phyloP scores from a whole-genome alignment of 495 filamentous ascomycete species.

The Penicillium egyptiacum region DNA sequence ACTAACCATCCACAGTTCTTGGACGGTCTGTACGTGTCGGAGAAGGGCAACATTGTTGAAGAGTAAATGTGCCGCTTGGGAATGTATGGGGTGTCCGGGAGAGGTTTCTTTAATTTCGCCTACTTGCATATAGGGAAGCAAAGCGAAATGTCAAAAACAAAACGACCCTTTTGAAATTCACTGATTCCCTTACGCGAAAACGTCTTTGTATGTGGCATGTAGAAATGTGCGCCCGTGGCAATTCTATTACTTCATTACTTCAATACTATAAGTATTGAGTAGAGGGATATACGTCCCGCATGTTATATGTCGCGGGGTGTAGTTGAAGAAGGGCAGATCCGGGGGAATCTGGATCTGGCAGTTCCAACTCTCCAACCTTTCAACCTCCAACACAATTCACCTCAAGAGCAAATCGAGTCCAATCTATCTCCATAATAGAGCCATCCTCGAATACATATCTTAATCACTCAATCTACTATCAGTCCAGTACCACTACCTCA shows the following conservation, averaged over 20 bases:
- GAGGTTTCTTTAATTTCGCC: slow-evolving; percentile 47
- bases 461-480: not conserved
- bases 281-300: not conserved
- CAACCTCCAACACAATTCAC: not conserved
- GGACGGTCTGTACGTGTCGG: slow-evolving; percentile 98
- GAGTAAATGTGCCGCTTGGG: slow-evolving; percentile 52
- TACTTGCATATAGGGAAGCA: slow-evolving; percentile 48
- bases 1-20: slow-evolving; percentile 69
- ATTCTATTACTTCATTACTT: slow-evolving; percentile 7
- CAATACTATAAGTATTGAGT: not conserved
- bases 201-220: slow-evolving; percentile 33
- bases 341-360: not conserved
- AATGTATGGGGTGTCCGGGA: slow-evolving; percentile 45
- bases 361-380: not conserved
- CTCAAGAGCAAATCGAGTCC: not conserved
- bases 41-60: slow-evolving; percentile 89
- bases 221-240: slow-evolving; percentile 19
- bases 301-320: not conserved
- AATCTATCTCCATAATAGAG: not conserved
- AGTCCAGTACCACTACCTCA: not conserved
- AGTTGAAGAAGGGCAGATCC: slow-evolving; percentile 1
- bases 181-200: slow-evolving; percentile 23
- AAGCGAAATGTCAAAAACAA: slow-evolving; percentile 47
- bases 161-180: slow-evolving; percentile 44
- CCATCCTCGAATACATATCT: not conserved